Evolutionary conservation across 1,284 basidiomycete species (phyloP).

Genomic region (Chondrostereum purpureum): DNA sequence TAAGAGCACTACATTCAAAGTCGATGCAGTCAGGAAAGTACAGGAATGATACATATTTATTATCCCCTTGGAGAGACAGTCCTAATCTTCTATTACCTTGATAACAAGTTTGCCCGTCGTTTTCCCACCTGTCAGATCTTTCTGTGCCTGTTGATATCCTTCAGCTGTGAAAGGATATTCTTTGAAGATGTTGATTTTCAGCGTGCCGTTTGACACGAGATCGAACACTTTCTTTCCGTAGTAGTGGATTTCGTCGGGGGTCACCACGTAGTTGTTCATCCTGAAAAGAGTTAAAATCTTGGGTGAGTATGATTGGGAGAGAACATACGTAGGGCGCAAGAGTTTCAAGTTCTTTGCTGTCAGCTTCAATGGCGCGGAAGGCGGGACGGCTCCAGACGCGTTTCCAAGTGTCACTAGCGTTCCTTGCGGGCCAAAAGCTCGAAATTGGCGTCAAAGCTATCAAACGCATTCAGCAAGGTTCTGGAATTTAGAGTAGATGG

Average conservation of each 20-base stretch:
- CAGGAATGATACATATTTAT: too few relatives aligned
- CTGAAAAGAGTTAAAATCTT: slow-evolving; percentile 29
- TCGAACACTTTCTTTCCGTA: slow-evolving; percentile 68
- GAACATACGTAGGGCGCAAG: slow-evolving; percentile 65
- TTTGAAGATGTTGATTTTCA: slow-evolving; percentile 71
- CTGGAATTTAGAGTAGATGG: neutral
- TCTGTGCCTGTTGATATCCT: slow-evolving; percentile 74
- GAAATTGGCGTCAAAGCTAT: slow-evolving; percentile 79
- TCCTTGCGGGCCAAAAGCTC: slow-evolving; percentile 71
- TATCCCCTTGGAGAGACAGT: too few relatives aligned
- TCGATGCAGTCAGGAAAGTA: too few relatives aligned
- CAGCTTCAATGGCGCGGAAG: slow-evolving; percentile 72
- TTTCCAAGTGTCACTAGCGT: slow-evolving; percentile 90
- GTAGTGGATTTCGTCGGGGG: slow-evolving; percentile 61
- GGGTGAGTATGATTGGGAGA: slow-evolving; percentile 6
- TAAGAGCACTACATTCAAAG: too few relatives aligned
- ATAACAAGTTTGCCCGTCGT: slow-evolving; percentile 82
- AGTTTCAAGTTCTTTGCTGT: slow-evolving; percentile 81
- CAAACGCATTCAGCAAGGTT: slow-evolving; percentile 1
- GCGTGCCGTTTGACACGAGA: slow-evolving; percentile 49
- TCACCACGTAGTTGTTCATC: slow-evolving; percentile 62
- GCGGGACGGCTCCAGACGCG: slow-evolving; percentile 75
- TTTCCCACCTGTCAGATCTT: slow-evolving; percentile 71
- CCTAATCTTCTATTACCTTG: slow-evolving; percentile 39
- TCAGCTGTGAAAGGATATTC: slow-evolving; percentile 83